phyloP scores from a whole-genome alignment of 257 asterid species.

The Solanum appendiculatum region DNA sequence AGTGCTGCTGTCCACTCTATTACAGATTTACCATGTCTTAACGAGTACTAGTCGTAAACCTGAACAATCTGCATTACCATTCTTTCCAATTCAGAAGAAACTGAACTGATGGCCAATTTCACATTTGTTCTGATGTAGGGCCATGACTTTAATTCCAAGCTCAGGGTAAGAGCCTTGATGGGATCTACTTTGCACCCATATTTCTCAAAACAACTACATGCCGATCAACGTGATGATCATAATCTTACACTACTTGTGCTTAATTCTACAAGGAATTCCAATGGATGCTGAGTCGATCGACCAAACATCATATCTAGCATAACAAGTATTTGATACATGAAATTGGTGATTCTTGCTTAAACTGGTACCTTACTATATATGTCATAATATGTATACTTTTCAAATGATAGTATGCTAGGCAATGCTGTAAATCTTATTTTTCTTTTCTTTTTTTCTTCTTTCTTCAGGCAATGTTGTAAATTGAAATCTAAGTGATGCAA shows the following conservation, averaged over 20 bases:
- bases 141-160: background rate
- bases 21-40: background rate
- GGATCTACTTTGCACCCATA: background rate
- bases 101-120: background rate
- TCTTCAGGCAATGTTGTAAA: no score
- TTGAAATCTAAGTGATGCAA: no score
- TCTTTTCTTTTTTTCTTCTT: no score
- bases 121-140: background rate
- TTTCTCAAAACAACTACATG: background rate
- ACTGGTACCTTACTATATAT: no score
- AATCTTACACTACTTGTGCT: background rate
- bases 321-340: background rate
- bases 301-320: conserved; percentile 11
- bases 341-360: no score
- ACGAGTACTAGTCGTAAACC: conserved; percentile 1
- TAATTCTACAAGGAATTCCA: conserved; percentile 3
- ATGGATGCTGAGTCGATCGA: background rate
- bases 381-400: no score
- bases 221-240: background rate
- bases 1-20: background rate
- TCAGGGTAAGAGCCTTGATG: background rate
- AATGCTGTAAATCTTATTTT: no score
- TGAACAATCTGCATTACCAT: background rate
- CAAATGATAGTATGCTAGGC: no score
- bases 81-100: no score